These are phyloP conservation scores for Mycena rosella DNA, from an alignment of 768 basidiomycete species.

Conservation along the genomic window DNA sequence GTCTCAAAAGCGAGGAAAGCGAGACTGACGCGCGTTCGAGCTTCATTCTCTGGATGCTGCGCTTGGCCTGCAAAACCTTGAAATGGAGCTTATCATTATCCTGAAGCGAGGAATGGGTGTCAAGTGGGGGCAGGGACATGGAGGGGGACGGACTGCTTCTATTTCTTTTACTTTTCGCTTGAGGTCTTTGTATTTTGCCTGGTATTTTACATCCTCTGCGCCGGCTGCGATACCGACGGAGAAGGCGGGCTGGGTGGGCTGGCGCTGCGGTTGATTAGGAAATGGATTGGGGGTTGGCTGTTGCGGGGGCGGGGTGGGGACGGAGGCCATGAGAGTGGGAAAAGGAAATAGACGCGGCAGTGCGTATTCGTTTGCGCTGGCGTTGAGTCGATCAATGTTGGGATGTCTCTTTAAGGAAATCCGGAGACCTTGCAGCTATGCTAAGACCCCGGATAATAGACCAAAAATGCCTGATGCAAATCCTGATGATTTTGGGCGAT, in stretches of 20 bases:
- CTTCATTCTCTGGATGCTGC: conserved; percentile 88
- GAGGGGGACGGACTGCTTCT: conserved; percentile 72
- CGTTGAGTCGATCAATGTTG: too few species aligned
- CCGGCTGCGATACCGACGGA: conserved; percentile 78
- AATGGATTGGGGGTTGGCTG: conserved; percentile 31
- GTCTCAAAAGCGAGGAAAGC: conserved; percentile 37
- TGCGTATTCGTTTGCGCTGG: conserved; percentile 4
- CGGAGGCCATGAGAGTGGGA: conserved; percentile 4
- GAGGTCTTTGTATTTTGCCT: conserved; percentile 89
- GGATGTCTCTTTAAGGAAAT: too few species aligned
- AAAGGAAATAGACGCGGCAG: too few species aligned
- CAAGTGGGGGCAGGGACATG: conserved; percentile 33
- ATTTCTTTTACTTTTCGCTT: conserved; percentile 92
- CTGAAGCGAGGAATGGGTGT: conserved; percentile 52
- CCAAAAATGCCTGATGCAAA: too few species aligned
- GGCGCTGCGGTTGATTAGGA: conserved; percentile 32
- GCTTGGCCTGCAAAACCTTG: conserved; percentile 84
- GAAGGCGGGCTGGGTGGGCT: conserved; percentile 50
- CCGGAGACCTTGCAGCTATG: too few species aligned
- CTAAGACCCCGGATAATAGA: too few species aligned
- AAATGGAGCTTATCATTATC: conserved; percentile 91
- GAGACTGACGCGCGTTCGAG: conserved; percentile 86
- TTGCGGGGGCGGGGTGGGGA: conserved; percentile 29
- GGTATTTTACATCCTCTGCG: conserved; percentile 89
- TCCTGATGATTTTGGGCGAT: too few species aligned